Evolutionary conservation across 2,329 filamentous ascomycete genomes (phyloP), one percentile per base, ranked within the genome.

Genomic region (Aureobasidium pullulans): DNA sequence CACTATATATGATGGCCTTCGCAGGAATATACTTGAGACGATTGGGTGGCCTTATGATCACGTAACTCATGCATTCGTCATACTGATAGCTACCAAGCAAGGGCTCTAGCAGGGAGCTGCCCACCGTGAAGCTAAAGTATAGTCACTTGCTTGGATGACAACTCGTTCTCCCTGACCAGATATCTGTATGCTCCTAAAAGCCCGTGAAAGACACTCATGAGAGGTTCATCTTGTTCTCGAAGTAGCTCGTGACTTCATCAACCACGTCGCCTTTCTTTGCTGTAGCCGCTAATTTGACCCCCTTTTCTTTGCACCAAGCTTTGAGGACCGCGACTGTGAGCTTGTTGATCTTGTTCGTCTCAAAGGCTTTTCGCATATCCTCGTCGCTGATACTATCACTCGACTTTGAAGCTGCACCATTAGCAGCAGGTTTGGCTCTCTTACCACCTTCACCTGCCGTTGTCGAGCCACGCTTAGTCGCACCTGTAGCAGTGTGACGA

Each of bases 261-360:
- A 73, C 69, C 11, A 71, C 54, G 37, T 71, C 70, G 15, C 62
- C 65, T 57, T 72, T 72, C 66, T 72, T 72, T 37, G 60, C 60
- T 6, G 63, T 56, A 19, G 62, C 64, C 10, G 61, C 59, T 11
- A 66, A 23, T 29, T 62, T 62, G 42, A 63, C 40, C 1, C 67
- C 66, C 48, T 71, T 72, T 11, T 57, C 50, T 31, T 63, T 50
- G 59, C 69, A 60, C 66, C 69, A 73, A 7, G 49, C 61, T 61
- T 70, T 73, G 63, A 72, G 57, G n/a, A 68, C 64, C 5, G 68
- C 61, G 11, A 71, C 65, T 32, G 66, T 72, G 54, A 68, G 64
- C 60, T 79, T 80, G 44, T 63, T 70, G 7, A 81, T 66, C 8
- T 69, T 71, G 6, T 77, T 73, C 60, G 74, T 75, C 37, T 76